These are phyloP conservation scores for Anaeromyces robustus DNA, from an alignment of 192 early-diverging fungal species.

Conservation along the genomic window DNA sequence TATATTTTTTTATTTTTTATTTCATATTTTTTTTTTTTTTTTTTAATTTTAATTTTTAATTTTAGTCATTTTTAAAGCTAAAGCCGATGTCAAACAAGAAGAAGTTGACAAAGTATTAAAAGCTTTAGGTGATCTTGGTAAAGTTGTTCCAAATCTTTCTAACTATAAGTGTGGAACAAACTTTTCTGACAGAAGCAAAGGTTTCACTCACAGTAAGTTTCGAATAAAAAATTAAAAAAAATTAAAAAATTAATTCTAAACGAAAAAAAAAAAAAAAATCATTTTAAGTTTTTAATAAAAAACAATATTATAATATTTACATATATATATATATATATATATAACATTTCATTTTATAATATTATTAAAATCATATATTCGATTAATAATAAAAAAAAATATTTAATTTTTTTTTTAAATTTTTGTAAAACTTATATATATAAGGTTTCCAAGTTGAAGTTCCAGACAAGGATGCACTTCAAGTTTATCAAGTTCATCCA, in stretches of 20 bases:
- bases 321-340: no score
- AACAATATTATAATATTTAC: no score
- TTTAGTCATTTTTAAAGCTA: not conserved
- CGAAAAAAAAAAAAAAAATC: no score
- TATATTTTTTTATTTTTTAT: no score
- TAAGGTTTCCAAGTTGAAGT: not conserved
- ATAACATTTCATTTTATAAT: no score
- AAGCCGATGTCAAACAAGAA: not conserved
- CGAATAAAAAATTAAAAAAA: no score
- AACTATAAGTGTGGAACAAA: not conserved
- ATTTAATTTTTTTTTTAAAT: no score
- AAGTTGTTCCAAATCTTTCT: not conserved
- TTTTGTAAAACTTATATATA: no score
- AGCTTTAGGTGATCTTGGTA: not conserved
- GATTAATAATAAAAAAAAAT: no score
- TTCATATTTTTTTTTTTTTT: not conserved
- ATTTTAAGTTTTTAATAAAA: no score
- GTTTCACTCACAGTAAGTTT: not conserved
- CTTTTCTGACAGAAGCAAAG: not conserved
- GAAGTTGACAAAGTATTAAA: not conserved
- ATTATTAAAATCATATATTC: no score
- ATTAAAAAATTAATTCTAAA: no score
- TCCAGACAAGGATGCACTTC: not conserved
- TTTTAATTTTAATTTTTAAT: not conserved
- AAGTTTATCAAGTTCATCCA: not conserved